These are phyloP conservation scores for Eremothecium gossypii DNA, from an alignment of 1,139 yeast genomes.

Conservation along the genomic window DNA sequence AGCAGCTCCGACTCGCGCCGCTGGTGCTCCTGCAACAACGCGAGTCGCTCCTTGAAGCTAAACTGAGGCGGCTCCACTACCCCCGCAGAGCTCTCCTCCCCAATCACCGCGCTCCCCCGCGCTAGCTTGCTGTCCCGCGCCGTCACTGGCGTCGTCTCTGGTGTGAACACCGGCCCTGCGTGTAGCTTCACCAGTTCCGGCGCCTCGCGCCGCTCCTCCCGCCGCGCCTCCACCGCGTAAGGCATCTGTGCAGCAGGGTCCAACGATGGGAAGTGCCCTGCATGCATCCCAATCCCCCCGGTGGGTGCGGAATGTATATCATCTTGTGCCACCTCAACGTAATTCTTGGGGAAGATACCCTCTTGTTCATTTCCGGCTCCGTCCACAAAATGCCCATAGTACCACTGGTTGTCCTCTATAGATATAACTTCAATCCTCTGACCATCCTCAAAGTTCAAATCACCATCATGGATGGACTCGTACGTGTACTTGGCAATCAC, in stretches of 20 bases:
- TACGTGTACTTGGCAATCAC: conserved; percentile 67
- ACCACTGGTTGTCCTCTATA: conserved; percentile 90
- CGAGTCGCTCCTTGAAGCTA: conserved; percentile 81
- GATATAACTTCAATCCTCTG: conserved; percentile 65
- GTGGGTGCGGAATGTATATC: neutral
- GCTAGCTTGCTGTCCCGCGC: neutral
- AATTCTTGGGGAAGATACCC: conserved; percentile 86
- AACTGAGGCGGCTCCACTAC: conserved; percentile 26
- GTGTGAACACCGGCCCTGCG: neutral
- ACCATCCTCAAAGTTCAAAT: conserved; percentile 59
- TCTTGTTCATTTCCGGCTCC: conserved; percentile 32
- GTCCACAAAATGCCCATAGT: conserved; percentile 53
- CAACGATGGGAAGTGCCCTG: conserved; percentile 2
- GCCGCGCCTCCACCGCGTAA: neutral
- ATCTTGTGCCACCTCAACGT: conserved; percentile 37
- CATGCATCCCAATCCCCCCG: neutral
- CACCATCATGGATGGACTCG: conserved; percentile 75
- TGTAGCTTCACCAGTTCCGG: neutral
- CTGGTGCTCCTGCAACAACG: conserved; percentile 71
- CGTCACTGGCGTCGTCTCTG: neutral
- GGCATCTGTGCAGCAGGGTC: conserved; percentile 4
- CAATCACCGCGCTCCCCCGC: neutral
- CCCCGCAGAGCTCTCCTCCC: neutral
- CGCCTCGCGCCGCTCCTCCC: neutral
- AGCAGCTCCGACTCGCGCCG: conserved; percentile 21